Evolutionary conservation across 2,329 filamentous ascomycete species (phyloP), one percentile per base, ranked within the genome.

Genomic region (Pseudopithomyces maydicus): DNA sequence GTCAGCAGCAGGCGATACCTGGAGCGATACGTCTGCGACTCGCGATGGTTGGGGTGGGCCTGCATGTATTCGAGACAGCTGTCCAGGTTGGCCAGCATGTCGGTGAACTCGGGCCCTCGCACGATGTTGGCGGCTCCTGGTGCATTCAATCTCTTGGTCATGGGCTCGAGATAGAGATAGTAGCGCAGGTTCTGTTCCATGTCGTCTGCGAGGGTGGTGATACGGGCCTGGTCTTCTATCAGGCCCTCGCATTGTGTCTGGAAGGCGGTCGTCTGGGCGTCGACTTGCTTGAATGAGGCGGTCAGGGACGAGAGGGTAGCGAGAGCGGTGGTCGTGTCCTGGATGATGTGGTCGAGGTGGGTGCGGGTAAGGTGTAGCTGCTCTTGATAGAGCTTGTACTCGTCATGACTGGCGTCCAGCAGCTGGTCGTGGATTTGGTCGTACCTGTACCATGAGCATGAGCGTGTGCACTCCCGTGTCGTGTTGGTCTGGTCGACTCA

Each of bases 21-120:
- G 6, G 94, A 92, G 42, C 93, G 85, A 74, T 97, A 98, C 1
- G 90, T 87, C 60, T 92, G 89, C 2, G 93, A 89, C 74, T 98
- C 94, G 61, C 91, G 90, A 73, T 97, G 96, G 7, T 86, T 87
- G 8, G 90, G 85, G 79, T 97, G 91, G 51, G 86, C 83, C 58
- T 90, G 85, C 92, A 98, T 97, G 72, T 98, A 98, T 29, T 88
- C 89, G 65, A 99, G 86, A 73, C 94, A 99, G 52, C 91, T 87
- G 76, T 98, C 93, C 48, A 99, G 81, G 61, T 92, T 94, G 45
- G 86, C 84, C 47, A 99, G 80, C 82, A 98, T 96, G 52, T 97
- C 91, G 2, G 90, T 88, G 70, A 98, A 97, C 43, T 90, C 90
- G 49, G 89, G 88, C 55, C 89, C 89, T 44, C 93, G 90, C 15